A percentile compares a stretch with the other conserved stretches of the same genome.
Evolutionary conservation across 768 basidiomycete species (phyloP).

Genomic region (Termitomyces sp.): DNA sequence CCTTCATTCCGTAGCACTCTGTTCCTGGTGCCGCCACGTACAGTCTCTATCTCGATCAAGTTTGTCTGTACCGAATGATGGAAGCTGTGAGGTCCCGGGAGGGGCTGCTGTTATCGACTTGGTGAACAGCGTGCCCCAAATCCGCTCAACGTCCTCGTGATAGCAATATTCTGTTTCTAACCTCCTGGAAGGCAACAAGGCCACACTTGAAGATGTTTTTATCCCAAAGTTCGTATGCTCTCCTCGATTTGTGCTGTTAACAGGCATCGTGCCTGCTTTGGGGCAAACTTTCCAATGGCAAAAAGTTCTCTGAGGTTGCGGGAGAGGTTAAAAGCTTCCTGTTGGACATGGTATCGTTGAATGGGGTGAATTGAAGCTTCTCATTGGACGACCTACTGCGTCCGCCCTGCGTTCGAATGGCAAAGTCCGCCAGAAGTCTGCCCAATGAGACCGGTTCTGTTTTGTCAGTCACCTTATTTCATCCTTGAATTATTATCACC

Average conservation of each 20-base stretch:
- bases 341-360: too few species aligned
- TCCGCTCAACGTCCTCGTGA: too few species aligned
- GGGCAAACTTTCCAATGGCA: not conserved
- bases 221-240: not conserved
- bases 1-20: too few species aligned
- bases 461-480: not conserved
- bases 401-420: constrained; percentile 11
- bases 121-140: too few species aligned
- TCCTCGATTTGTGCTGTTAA: not conserved
- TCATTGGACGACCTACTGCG: constrained; percentile 8
- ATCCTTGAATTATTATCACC: not conserved
- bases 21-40: too few species aligned
- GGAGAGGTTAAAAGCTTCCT: constrained; percentile 7
- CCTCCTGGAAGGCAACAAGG: too few species aligned
- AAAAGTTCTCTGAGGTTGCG: constrained; percentile 4
- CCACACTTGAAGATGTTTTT: too few species aligned
- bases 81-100: too few species aligned
- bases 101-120: too few species aligned
- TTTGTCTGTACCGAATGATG: too few species aligned
- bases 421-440: constrained; percentile 8
- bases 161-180: not conserved
- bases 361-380: not conserved
- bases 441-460: not conserved
- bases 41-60: too few species aligned
- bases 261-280: not conserved